Evolutionary conservation across 2,329 filamentous ascomycete species (phyloP), one percentile per base, ranked within the genome.

Genomic region (Exophiala viscosa): DNA sequence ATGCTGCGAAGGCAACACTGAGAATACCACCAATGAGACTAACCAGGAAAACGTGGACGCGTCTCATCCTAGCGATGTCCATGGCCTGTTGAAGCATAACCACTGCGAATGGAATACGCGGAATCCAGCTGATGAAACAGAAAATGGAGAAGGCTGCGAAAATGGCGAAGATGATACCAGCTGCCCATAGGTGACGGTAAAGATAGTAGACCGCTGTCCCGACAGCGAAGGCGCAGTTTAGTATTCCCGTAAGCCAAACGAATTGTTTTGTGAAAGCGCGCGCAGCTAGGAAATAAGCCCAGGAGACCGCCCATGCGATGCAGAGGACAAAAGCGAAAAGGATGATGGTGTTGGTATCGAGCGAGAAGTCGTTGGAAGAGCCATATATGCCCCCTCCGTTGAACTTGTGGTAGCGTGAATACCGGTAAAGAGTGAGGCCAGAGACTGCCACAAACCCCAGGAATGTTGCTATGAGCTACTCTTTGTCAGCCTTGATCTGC

Each of bases 181-280:
- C 90, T 5, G 85, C 87, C 72, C 84, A 96, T 67, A 92, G 88
- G 52, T 80, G 80, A 39, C 82, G 77, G 54, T 79, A 84, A 40
- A 96, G 81, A 76, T 95, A 95, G 71, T 90, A 95, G 47, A 92
- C 84, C 8, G 88, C 90, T 0, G 90, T 95, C 1, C 81, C 91
- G n/a, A 96, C 75, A 0, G 88, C 89, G 62, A 90, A 86, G 49
- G 86, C 73, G 63, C 96, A 87, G 69, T 96, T 95, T 51, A 95
- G 76, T 46, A 96, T 92, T 10, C 89, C 90, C 0, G 90, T 95
- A 35, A 90, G 81, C 88, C 90, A 96, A 67, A 96, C 95, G 62
- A 96, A 90, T 65, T 89, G 82, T 72, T 93, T 95, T 3, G 91
- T 90, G 60, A 92, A 92, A 42, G 81, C 73, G 50, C 90, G 83